These are phyloP conservation scores for Rhododendron kiyosumense DNA, from an alignment of 148 eudicot genomes.

Conservation along the genomic window DNA sequence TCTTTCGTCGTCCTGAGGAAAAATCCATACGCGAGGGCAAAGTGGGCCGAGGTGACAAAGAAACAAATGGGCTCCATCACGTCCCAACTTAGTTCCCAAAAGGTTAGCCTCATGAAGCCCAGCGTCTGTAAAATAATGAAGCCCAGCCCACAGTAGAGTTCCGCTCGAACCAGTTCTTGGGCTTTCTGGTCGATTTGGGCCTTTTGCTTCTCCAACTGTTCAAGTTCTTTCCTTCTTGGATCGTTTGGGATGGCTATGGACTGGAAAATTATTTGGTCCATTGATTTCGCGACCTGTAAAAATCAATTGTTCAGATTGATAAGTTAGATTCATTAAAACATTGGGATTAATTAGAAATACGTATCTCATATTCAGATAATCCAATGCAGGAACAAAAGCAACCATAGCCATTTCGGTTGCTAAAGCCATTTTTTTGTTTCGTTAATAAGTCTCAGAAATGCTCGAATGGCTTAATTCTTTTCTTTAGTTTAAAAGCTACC, in stretches of 20 bases:
- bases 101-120: conserved; percentile 77
- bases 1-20: conserved; percentile 59
- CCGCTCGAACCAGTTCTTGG: conserved; percentile 30
- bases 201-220: conserved; percentile 44
- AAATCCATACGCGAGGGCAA: conserved; percentile 49
- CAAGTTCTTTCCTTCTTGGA: conserved; percentile 49
- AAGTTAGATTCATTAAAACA: neutral
- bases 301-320: neutral
- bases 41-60: conserved; percentile 58
- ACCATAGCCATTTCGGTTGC: too few species aligned
- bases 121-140: conserved; percentile 42
- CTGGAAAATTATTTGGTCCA: conserved; percentile 39
- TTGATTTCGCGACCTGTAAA: conserved; percentile 54
- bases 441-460: too few species aligned
- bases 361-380: neutral
- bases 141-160: conserved; percentile 66
- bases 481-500: too few species aligned
- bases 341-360: neutral
- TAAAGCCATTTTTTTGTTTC: too few species aligned
- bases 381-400: too few species aligned
- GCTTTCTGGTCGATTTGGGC: conserved; percentile 43
- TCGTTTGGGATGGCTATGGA: conserved; percentile 47
- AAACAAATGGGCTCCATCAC: conserved; percentile 88
- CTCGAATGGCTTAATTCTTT: too few species aligned
- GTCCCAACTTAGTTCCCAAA: conserved; percentile 77